Evolutionary conservation across 768 basidiomycete species (phyloP).

Genomic region (Pholiota conissans): DNA sequence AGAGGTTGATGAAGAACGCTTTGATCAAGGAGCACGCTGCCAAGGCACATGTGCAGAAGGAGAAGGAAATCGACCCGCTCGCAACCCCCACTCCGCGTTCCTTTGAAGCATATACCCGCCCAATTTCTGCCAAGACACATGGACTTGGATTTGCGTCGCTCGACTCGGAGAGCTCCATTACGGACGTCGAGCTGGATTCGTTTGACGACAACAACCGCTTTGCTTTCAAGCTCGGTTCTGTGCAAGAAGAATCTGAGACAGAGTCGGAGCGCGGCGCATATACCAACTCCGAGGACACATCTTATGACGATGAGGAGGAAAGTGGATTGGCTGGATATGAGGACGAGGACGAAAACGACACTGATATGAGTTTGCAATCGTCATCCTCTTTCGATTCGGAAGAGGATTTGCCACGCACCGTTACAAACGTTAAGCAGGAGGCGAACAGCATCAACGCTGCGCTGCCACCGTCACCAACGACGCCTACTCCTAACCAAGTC

Average conservation of each 20-base stretch:
- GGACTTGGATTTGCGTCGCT: slow-evolving; percentile 58
- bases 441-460: neutral
- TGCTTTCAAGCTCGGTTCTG: slow-evolving; percentile 49
- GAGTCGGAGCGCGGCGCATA: slow-evolving; percentile 32
- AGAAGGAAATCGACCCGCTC: slow-evolving; percentile 33
- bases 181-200: slow-evolving; percentile 63
- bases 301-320: slow-evolving; percentile 61
- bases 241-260: slow-evolving; percentile 49
- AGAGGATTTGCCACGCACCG: slow-evolving; percentile 42
- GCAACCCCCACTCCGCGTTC: slow-evolving; percentile 47
- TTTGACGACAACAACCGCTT: slow-evolving; percentile 46
- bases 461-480: slow-evolving; percentile 19
- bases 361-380: slow-evolving; percentile 46
- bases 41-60: slow-evolving; percentile 5
- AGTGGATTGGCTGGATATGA: slow-evolving; percentile 67
- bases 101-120: slow-evolving; percentile 25
- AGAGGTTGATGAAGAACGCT: slow-evolving; percentile 14
- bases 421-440: slow-evolving; percentile 27
- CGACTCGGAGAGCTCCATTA: slow-evolving; percentile 64
- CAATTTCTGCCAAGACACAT: slow-evolving; percentile 18
- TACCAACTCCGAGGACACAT: slow-evolving; percentile 30
- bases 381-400: slow-evolving; percentile 58
- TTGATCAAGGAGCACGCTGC: neutral
- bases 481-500: slow-evolving; percentile 24
- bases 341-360: slow-evolving; percentile 71